Evolutionary conservation across 768 basidiomycete genomes (phyloP).

Genomic region (Paxillus rubicundulus): DNA sequence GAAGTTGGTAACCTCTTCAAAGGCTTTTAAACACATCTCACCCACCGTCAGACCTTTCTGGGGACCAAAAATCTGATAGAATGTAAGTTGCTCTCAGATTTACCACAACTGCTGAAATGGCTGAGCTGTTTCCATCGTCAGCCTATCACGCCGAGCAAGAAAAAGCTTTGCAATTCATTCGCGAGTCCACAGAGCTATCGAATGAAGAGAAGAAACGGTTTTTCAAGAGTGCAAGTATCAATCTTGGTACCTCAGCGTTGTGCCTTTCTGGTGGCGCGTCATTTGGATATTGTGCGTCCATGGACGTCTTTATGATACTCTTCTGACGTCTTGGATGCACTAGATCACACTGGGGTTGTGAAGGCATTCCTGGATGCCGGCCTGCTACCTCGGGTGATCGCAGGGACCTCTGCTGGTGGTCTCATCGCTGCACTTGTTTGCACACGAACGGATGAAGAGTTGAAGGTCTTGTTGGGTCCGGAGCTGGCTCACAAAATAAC

Average conservation of each 20-base stretch:
- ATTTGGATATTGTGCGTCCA: constrained; percentile 82
- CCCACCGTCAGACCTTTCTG: constrained; percentile 67
- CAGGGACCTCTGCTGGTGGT: constrained; percentile 93
- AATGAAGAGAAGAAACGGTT: constrained; percentile 90
- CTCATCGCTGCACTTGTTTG: constrained; percentile 75
- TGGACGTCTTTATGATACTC: neutral
- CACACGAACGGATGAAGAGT: constrained; percentile 85
- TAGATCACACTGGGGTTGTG: constrained; percentile 88
- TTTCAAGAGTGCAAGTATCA: constrained; percentile 85
- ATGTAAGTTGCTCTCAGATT: constrained; percentile 41
- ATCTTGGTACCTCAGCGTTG: constrained; percentile 87
- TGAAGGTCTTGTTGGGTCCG: constrained; percentile 74
- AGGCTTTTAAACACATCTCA: constrained; percentile 11
- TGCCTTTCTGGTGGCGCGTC: constrained; percentile 96
- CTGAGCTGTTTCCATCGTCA: constrained; percentile 28
- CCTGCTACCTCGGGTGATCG: constrained; percentile 86
- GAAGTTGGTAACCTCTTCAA: constrained; percentile 47
- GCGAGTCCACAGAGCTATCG: constrained; percentile 68
- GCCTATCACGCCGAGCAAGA: constrained; percentile 83
- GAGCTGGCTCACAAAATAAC: constrained; percentile 81
- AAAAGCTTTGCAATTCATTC: constrained; percentile 69
- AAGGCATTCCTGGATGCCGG: constrained; percentile 88
- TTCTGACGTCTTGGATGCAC: constrained; percentile 1
- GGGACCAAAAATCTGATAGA: constrained; percentile 92
- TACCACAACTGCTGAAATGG: neutral